These are phyloP conservation scores for Aphanomyces stellatus DNA, from an alignment of 352 stramenopile genomes.

Conservation along the genomic window DNA sequence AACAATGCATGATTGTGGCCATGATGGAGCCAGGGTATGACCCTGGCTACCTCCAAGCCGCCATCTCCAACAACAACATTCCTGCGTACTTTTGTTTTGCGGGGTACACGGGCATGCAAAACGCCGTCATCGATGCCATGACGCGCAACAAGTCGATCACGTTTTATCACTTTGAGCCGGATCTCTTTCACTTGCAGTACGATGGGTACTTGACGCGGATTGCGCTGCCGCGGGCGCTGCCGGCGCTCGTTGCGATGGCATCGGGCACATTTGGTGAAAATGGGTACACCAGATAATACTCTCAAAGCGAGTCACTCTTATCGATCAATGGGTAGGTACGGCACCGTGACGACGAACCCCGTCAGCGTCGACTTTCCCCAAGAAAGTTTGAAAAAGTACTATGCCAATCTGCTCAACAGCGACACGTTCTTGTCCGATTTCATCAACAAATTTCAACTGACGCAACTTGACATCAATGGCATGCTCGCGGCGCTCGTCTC, in stretches of 20 bases:
- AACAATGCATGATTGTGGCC: conserved; percentile 33
- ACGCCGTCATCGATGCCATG: conserved; percentile 30
- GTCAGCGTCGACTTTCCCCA: conserved; percentile 39
- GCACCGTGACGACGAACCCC: conserved; percentile 32
- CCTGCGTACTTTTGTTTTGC: conserved; percentile 60
- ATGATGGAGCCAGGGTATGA: conserved; percentile 42
- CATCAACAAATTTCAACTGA: conserved; percentile 27
- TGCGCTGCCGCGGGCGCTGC: conserved; percentile 21
- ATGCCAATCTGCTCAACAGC: not conserved
- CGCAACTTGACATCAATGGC: conserved; percentile 34
- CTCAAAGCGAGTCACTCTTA: not conserved
- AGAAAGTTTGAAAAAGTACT: conserved; percentile 33
- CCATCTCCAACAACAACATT: conserved; percentile 37
- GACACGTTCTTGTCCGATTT: conserved; percentile 21
- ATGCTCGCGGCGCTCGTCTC: conserved; percentile 26
- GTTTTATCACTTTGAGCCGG: conserved; percentile 49
- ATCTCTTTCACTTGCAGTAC: conserved; percentile 35
- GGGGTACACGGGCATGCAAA: conserved; percentile 27
- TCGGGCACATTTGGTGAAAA: conserved; percentile 38
- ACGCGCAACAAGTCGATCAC: conserved; percentile 24
- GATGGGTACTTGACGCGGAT: conserved; percentile 33
- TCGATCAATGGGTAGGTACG: no score
- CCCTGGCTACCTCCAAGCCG: conserved; percentile 34
- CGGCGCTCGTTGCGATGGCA: conserved; percentile 24
- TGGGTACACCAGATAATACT: conserved; percentile 22